Percentiles rank a stretch among this genome's conserved stretches.
These are phyloP conservation scores for Camellia oleifera DNA, from an alignment of 179 eudicot genomes.

Conservation along the genomic window DNA sequence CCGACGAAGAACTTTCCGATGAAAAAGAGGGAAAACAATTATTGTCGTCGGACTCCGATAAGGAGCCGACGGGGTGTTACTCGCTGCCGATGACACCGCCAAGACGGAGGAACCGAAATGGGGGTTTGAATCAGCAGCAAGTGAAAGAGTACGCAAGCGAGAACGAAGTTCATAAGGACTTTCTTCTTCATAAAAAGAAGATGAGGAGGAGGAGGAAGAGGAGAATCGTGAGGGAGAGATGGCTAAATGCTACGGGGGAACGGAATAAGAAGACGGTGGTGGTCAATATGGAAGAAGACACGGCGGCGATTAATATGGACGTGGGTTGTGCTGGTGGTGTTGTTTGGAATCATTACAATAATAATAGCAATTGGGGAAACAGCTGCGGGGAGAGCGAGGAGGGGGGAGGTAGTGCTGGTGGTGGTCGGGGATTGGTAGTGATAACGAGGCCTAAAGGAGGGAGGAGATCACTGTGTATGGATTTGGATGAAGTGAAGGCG, in stretches of 20 bases:
- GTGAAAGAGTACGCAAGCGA: slow-evolving; percentile 12
- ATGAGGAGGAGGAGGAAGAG: not conserved
- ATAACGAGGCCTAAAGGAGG: slow-evolving; percentile 24
- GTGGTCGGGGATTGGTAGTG: slow-evolving; percentile 5
- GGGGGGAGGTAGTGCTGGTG: not conserved
- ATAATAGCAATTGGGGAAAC: not conserved
- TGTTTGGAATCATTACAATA: not conserved
- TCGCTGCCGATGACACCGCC: not conserved
- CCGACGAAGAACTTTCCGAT: not conserved
- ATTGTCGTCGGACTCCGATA: slow-evolving; percentile 1
- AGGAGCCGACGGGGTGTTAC: not conserved
- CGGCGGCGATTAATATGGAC: not conserved
- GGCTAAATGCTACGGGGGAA: not conserved
- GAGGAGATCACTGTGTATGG: slow-evolving; percentile 22
- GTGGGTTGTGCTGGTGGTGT: not conserved
- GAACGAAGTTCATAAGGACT: not conserved
- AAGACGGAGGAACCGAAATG: not conserved
- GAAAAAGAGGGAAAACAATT: slow-evolving; percentile 1
- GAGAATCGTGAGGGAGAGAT: not conserved
- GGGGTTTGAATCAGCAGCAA: not conserved
- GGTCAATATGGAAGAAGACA: not conserved
- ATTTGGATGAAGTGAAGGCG: slow-evolving; percentile 31
- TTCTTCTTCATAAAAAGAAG: too few species aligned
- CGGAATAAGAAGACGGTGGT: not conserved
- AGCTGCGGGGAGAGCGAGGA: not conserved